Evolutionary conservation across 306 rosid species (phyloP).

Genomic region (Carpinus fangiana): DNA sequence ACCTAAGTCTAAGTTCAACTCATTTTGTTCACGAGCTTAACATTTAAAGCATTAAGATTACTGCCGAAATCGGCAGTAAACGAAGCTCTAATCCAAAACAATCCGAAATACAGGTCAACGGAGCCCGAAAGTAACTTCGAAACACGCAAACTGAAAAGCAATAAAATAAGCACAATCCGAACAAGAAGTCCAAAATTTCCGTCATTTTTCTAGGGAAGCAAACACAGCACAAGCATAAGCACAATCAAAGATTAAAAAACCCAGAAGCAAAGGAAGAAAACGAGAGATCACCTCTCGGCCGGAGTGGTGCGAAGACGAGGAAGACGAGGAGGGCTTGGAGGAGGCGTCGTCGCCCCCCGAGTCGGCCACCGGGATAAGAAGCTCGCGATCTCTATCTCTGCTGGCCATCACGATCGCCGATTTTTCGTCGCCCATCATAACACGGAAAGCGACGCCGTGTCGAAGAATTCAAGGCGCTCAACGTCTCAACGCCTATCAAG

Average conservation of each 20-base stretch:
- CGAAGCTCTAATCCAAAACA: conserved; percentile 8
- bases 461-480: neutral
- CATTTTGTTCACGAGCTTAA: neutral
- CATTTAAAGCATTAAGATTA: neutral
- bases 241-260: conserved; percentile 9
- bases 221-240: neutral
- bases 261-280: conserved; percentile 14
- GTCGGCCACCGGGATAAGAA: conserved; percentile 74
- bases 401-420: conserved; percentile 47
- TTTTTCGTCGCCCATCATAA: conserved; percentile 70
- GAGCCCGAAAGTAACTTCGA: neutral
- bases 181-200: neutral
- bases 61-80: neutral
- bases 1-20: neutral
- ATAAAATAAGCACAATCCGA: neutral
- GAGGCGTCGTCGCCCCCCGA: conserved; percentile 38
- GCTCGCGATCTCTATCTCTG: conserved; percentile 88
- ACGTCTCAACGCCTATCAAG: neutral
- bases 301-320: conserved; percentile 51
- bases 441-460: conserved; percentile 40
- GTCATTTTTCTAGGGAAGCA: conserved; percentile 1
- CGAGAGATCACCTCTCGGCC: conserved; percentile 60
- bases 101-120: conserved; percentile 28
- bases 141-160: neutral
- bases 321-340: conserved; percentile 57